These are phyloP conservation scores for Hypomontagnella submonticulosa DNA, from an alignment of 495 filamentous ascomycete genomes.

Conservation along the genomic window DNA sequence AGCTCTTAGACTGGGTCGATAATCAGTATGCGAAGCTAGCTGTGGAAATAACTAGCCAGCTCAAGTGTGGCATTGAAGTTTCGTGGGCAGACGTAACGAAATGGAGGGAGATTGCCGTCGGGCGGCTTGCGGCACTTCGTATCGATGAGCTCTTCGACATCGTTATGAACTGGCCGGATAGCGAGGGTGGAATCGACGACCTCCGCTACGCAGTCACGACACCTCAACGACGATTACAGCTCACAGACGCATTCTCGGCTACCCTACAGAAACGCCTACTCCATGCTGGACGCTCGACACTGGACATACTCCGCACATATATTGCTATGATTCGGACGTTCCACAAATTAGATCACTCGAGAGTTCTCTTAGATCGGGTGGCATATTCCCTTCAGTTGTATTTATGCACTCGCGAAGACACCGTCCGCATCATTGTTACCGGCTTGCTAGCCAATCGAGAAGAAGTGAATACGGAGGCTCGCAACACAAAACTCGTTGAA, in stretches of 20 bases:
- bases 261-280: slow-evolving; percentile 78
- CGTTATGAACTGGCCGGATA: slow-evolving; percentile 83
- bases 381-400: slow-evolving; percentile 86
- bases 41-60: slow-evolving; percentile 66
- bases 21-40: slow-evolving; percentile 74
- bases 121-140: slow-evolving; percentile 80
- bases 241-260: slow-evolving; percentile 77
- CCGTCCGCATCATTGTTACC: slow-evolving; percentile 84
- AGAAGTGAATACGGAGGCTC: slow-evolving; percentile 58
- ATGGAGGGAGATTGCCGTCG: slow-evolving; percentile 84
- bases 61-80: slow-evolving; percentile 53
- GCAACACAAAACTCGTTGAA: slow-evolving; percentile 68
- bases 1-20: slow-evolving; percentile 76
- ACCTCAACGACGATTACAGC: slow-evolving; percentile 66
- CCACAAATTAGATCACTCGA: slow-evolving; percentile 87
- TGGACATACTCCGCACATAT: slow-evolving; percentile 88
- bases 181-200: slow-evolving; percentile 85
- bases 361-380: slow-evolving; percentile 88
- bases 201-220: slow-evolving; percentile 64
- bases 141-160: slow-evolving; percentile 89
- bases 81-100: slow-evolving; percentile 72
- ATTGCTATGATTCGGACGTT: slow-evolving; percentile 93
- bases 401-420: slow-evolving; percentile 92
- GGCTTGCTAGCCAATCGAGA: slow-evolving; percentile 80
- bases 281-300: slow-evolving; percentile 88